Conservation (phyloP, 352 stramenopile species). For the Phytophthora podocarpi region DNA sequence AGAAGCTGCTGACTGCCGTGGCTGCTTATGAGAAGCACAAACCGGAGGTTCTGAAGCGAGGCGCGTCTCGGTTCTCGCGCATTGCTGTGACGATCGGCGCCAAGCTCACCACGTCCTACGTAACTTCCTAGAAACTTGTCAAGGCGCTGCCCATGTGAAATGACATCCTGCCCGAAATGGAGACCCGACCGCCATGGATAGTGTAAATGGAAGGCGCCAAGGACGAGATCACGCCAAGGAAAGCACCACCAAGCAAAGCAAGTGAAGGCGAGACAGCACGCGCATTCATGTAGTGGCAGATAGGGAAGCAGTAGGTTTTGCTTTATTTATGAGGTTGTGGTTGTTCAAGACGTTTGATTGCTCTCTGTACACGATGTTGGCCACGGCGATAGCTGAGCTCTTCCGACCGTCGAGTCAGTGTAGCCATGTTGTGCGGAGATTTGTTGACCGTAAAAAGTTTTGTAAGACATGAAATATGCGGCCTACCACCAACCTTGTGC, state of each 20-base stretch:
- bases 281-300: constrained; percentile 13
- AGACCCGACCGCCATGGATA: background rate
- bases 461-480: too few relatives aligned
- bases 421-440: too few relatives aligned
- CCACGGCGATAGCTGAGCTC: too few relatives aligned
- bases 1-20: constrained; percentile 81
- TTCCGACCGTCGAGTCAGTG: constrained; percentile 13
- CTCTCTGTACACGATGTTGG: background rate
- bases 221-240: background rate
- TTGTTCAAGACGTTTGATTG: constrained; percentile 10
- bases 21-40: constrained; percentile 87
- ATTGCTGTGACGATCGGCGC: constrained; percentile 78
- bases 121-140: constrained; percentile 39
- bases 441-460: too few relatives aligned
- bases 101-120: constrained; percentile 79
- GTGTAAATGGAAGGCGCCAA: constrained; percentile 15
- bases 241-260: constrained; percentile 16
- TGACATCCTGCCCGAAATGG: background rate
- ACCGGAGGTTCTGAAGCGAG: constrained; percentile 72
- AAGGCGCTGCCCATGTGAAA: constrained; percentile 2
- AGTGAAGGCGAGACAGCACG: constrained; percentile 9
- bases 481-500: too few relatives aligned
- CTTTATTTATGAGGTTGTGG: constrained; percentile 37
- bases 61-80: constrained; percentile 62
- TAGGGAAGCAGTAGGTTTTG: constrained; percentile 33